Conservation (phyloP, 345 rosid genomes). For the Aquilaria sinensis region DNA sequence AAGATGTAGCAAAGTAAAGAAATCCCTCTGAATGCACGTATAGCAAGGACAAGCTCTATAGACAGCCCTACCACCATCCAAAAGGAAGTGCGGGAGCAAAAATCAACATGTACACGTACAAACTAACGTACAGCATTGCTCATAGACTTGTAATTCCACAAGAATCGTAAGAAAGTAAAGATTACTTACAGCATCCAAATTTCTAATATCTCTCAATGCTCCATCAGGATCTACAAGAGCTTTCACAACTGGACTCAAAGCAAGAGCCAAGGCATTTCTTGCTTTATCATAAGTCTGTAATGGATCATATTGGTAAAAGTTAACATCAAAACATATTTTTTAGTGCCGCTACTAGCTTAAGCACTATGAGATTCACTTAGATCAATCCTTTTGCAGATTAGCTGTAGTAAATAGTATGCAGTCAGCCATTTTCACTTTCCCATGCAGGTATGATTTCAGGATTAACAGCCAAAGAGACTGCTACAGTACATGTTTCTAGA, state of each 20-base stretch:
- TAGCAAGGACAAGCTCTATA: too few species aligned
- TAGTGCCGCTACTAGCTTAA: not conserved
- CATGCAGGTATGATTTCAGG: not conserved
- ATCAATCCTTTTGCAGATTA: not conserved
- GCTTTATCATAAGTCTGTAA: constrained; percentile 85
- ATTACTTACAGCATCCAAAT: constrained; percentile 72
- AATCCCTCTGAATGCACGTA: too few species aligned
- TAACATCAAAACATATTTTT: constrained; percentile 9
- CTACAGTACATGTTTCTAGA: not conserved
- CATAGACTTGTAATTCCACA: not conserved
- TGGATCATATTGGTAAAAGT: constrained; percentile 9
- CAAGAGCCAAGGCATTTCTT: constrained; percentile 92
- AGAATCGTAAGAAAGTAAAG: not conserved
- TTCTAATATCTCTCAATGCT: constrained; percentile 82
- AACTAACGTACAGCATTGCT: too few species aligned
- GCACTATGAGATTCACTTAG: not conserved
- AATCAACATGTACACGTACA: too few species aligned
- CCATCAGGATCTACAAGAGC: constrained; percentile 90
- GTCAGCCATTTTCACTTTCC: not conserved
- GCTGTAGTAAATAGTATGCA: not conserved
- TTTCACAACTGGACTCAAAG: constrained; percentile 89
- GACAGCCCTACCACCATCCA: too few species aligned
- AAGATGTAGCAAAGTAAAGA: too few species aligned
- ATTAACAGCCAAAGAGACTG: constrained; percentile 5
- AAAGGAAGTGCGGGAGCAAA: too few species aligned